These are phyloP conservation scores for Penicillium lividum DNA, from an alignment of 495 filamentous ascomycete species.

Conservation along the genomic window DNA sequence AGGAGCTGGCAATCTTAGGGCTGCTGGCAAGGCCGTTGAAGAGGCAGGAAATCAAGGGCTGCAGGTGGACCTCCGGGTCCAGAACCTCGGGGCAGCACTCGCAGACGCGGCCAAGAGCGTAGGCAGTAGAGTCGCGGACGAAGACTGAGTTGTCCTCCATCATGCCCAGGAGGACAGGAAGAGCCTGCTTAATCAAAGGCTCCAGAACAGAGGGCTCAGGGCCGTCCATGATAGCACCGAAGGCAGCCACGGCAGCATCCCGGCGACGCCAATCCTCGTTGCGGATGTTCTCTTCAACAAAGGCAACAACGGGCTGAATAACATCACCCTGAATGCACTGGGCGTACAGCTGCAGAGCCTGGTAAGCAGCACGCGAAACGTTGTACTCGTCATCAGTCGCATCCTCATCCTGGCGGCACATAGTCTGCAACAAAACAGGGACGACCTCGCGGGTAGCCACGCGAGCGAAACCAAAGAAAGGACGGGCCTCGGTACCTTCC, in stretches of 20 bases:
- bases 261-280: conserved; percentile 88
- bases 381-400: conserved; percentile 97
- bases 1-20: conserved; percentile 95
- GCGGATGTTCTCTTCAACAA: conserved; percentile 89
- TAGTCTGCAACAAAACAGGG: conserved; percentile 81
- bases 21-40: conserved; percentile 88
- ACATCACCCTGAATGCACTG: conserved; percentile 82
- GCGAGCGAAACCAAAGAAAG: conserved; percentile 87
- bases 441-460: conserved; percentile 90
- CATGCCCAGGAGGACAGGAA: conserved; percentile 88
- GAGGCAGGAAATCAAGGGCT: conserved; percentile 79
- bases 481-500: conserved; percentile 76
- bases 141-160: conserved; percentile 89
- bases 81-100: conserved; percentile 87
- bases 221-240: conserved; percentile 98
- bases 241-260: conserved; percentile 96
- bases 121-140: conserved; percentile 96
- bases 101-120: conserved; percentile 92
- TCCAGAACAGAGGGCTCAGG: conserved; percentile 86
- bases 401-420: conserved; percentile 97
- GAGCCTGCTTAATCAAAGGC: conserved; percentile 90
- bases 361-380: conserved; percentile 89
- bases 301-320: conserved; percentile 78
- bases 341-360: conserved; percentile 92
- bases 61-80: conserved; percentile 77